A percentile compares a stretch with the other conserved stretches of the same genome.
Conservation (phyloP, 768 basidiomycete genomes). For the Termitomyces sp. region DNA sequence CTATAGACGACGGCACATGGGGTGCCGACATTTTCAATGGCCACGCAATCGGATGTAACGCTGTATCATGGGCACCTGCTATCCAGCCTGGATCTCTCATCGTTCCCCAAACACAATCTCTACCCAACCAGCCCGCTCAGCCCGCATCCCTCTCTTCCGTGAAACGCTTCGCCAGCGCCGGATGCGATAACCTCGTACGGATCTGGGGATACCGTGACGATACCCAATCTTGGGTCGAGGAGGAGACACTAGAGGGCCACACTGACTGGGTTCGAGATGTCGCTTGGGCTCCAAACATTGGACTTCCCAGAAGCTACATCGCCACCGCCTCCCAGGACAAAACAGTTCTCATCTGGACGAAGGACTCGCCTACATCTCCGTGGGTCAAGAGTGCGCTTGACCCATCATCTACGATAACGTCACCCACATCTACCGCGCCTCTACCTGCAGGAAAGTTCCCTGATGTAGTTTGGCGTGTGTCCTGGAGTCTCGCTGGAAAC, state of each 20-base stretch:
- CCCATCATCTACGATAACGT: slow-evolving; percentile 49
- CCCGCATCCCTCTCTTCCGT: slow-evolving; percentile 47
- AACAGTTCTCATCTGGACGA: slow-evolving; percentile 89
- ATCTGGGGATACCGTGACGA: slow-evolving; percentile 92
- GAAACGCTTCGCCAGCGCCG: slow-evolving; percentile 92
- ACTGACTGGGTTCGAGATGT: slow-evolving; percentile 98
- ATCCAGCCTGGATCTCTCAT: slow-evolving; percentile 82
- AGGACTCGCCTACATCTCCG: slow-evolving; percentile 63
- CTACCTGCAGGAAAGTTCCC: slow-evolving; percentile 78
- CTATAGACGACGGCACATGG: slow-evolving; percentile 90
- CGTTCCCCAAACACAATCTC: slow-evolving; percentile 47
- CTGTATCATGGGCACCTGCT: slow-evolving; percentile 96
- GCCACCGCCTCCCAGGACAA: slow-evolving; percentile 95
- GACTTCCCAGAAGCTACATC: slow-evolving; percentile 89
- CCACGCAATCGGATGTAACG: slow-evolving; percentile 95
- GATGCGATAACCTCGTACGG: slow-evolving; percentile 92
- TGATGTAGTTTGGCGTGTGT: slow-evolving; percentile 98
- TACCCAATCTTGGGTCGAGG: slow-evolving; percentile 84
- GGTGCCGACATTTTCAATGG: slow-evolving; percentile 93
- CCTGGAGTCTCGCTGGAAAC: slow-evolving; percentile 96
- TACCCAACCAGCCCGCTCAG: slow-evolving; percentile 39
- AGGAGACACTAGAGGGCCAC: slow-evolving; percentile 88
- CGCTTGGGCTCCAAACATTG: slow-evolving; percentile 98
- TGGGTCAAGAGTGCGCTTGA: slow-evolving; percentile 84
- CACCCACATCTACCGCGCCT: slow-evolving; percentile 36